Evolutionary conservation across 345 rosid genomes (phyloP), one percentile per base, ranked within the genome.

Genomic region (Viola odorata): DNA sequence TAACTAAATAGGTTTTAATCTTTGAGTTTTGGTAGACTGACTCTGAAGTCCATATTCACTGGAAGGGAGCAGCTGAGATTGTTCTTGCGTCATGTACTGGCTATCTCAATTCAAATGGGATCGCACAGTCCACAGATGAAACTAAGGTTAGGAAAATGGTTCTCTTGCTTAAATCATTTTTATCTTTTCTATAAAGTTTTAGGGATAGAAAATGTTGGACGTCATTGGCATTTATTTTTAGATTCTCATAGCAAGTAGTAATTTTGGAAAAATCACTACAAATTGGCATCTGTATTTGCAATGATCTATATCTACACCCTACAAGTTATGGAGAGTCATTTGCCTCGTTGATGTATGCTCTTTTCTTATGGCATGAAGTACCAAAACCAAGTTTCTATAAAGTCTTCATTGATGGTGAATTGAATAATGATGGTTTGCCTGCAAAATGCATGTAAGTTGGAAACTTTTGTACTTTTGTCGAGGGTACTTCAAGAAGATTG

Each of bases 1-100:
- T 44, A 55, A 51, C 47, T 53, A 47, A 56, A 16, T 63, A 49
- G 9, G 36, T 1, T 17, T 54, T 36, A 16, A 8, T 6, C 41
- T 61, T 63, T 66, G 49, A 44, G 50, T 41, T 58, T 23, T 76
- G 53, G 70, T 84, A 86, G 98, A 66, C 73, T 63, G 85, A 89
- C 69, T 84, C 91, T 63, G 84, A 81, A 71, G 95, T 91, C 63
- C 80, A 73, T 70, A 71, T 95, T 69, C 94, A 95, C 12, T 95
- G 99, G 99, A 95, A 95, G 73, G 99, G 99, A 68, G 99, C 99
- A 50, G 98, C 99, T 16, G 99, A 95, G 84, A 82, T 95, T 39
- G 85, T 95, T 68, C 80, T 95, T 57, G 82, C 82, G 76, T 84
- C 91, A 23, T 95, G 99, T 74, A 82, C 87, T 37, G 75, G 70